Conservation (phyloP, 495 filamentous ascomycete genomes). For the Hypoxylon subgilvum region DNA sequence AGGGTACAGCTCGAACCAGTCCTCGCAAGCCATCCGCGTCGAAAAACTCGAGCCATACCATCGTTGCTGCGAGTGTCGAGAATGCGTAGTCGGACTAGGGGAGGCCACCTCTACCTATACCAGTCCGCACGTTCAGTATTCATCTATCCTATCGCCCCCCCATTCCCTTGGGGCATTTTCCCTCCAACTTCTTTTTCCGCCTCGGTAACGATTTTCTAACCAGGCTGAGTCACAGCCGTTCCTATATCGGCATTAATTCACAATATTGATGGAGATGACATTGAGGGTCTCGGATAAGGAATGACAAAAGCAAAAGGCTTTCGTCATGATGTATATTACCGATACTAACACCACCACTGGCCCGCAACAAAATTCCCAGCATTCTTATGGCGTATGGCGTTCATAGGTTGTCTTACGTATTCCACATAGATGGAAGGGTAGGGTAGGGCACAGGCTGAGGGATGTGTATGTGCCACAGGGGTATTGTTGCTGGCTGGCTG, state of each 20-base stretch:
- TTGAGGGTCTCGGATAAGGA: conserved; percentile 2
- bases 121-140: neutral
- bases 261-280: neutral
- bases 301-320: neutral
- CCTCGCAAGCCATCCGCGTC: conserved; percentile 36
- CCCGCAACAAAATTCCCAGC: conserved; percentile 13
- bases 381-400: conserved; percentile 29
- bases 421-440: conserved; percentile 17
- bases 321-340: conserved; percentile 29
- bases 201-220: no score
- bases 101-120: neutral
- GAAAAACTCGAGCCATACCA: conserved; percentile 34
- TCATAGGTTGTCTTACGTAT: conserved; percentile 2
- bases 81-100: conserved; percentile 1
- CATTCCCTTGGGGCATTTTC: no score
- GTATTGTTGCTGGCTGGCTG: conserved; percentile 1
- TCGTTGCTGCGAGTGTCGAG: conserved; percentile 26
- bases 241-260: no score
- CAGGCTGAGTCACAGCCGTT: no score
- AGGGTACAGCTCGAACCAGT: conserved; percentile 20
- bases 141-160: no score
- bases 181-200: no score
- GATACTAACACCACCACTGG: no score
- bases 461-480: conserved; percentile 2
- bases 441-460: neutral